Conservation (phyloP, 1,284 basidiomycete species). For the Apiotrichum domesticum region DNA sequence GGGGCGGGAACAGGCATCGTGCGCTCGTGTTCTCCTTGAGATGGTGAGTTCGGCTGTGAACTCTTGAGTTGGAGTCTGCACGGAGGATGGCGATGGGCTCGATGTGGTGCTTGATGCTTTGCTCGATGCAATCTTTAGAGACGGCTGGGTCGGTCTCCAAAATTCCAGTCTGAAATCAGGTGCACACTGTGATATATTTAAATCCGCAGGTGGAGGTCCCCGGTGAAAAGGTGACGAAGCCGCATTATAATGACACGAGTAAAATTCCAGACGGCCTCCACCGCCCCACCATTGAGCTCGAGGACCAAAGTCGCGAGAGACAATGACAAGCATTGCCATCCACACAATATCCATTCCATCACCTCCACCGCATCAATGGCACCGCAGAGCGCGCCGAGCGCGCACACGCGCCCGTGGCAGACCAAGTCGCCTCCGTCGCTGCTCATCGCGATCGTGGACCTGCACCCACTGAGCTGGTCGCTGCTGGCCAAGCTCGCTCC, state of each 20-base stretch:
- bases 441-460: constrained; percentile 72
- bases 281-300: too few species aligned
- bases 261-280: too few species aligned
- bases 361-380: neutral
- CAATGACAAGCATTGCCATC: neutral
- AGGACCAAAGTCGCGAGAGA: too few species aligned
- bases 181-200: too few species aligned
- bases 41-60: neutral
- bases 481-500: constrained; percentile 47
- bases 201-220: too few species aligned
- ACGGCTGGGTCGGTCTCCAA: neutral
- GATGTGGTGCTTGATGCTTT: neutral
- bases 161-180: constrained; percentile 2
- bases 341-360: neutral
- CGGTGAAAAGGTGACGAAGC: too few species aligned
- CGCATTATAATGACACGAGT: too few species aligned
- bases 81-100: too few species aligned
- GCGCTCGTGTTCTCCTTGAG: neutral
- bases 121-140: neutral
- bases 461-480: constrained; percentile 76
- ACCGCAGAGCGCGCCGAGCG: neutral
- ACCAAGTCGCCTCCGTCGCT: constrained; percentile 53
- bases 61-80: too few species aligned
- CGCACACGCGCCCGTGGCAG: constrained; percentile 14
- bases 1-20: constrained; percentile 11